Percentiles rank a stretch among this genome's conserved stretches.
These are phyloP conservation scores for Naganishia liquefaciens DNA, from an alignment of 1,284 basidiomycete species.

Conservation along the genomic window DNA sequence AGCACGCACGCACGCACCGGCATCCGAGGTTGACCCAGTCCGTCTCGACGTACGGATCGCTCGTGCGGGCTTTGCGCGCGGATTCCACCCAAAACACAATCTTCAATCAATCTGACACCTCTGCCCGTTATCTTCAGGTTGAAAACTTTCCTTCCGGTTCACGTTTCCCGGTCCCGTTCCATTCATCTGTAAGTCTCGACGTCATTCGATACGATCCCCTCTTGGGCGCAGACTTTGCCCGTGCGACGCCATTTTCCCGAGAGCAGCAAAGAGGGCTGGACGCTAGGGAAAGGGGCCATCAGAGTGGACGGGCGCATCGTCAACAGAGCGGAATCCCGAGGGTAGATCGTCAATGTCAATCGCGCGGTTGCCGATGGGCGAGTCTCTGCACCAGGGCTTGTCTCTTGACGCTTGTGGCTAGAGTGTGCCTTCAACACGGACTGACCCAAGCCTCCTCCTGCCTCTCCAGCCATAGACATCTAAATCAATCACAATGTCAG, in stretches of 20 bases:
- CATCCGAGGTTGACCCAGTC: too few species aligned
- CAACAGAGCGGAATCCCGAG: too few species aligned
- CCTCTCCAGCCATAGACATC: conserved; percentile 34
- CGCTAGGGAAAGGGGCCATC: too few species aligned
- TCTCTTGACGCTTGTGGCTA: too few species aligned
- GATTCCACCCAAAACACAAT: neutral
- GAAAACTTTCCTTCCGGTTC: conserved; percentile 3
- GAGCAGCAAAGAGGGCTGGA: neutral
- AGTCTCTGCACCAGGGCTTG: too few species aligned
- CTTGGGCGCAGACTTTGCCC: too few species aligned
- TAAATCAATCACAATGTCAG: conserved; percentile 39
- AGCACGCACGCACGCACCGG: too few species aligned
- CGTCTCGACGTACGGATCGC: too few species aligned
- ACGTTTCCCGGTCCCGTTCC: conserved; percentile 5
- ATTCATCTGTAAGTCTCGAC: conserved; percentile 5
- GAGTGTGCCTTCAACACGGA: neutral
- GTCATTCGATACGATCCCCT: conserved; percentile 12
- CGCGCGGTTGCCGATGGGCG: too few species aligned
- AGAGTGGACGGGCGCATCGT: too few species aligned
- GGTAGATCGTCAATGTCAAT: too few species aligned
- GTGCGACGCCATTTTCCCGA: too few species aligned
- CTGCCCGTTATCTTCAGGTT: conserved; percentile 25
- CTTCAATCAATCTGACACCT: conserved; percentile 22
- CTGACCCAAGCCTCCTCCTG: conserved; percentile 6
- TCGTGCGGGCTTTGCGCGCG: neutral